Conservation (phyloP, 768 basidiomycete species). For the Kwoniella mangroviensis region DNA sequence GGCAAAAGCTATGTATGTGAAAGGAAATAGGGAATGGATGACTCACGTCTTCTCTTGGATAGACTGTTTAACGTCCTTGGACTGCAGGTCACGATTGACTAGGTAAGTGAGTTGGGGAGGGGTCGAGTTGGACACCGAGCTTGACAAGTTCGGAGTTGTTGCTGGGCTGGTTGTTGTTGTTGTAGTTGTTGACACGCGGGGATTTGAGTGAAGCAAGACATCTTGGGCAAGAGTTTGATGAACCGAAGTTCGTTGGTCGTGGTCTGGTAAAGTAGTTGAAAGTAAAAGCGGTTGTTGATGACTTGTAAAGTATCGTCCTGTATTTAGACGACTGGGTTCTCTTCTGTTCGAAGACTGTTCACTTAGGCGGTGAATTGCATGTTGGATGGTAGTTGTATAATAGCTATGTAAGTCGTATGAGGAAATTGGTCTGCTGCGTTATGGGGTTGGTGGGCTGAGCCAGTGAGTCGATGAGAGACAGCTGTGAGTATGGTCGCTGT, state of each 20-base stretch:
- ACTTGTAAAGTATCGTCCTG: constrained; percentile 21
- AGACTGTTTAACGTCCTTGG: constrained; percentile 29
- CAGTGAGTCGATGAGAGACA: background rate
- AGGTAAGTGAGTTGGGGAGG: constrained; percentile 34
- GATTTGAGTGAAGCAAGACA: constrained; percentile 29
- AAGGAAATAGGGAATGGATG: too few relatives aligned
- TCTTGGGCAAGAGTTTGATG: constrained; percentile 34
- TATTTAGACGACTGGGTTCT: constrained; percentile 19
- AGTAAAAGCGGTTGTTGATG: constrained; percentile 25
- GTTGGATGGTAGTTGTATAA: constrained; percentile 34
- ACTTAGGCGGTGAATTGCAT: constrained; percentile 42
- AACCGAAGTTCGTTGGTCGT: constrained; percentile 27
- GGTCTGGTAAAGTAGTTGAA: constrained; percentile 17
- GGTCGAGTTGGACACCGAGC: constrained; percentile 36
- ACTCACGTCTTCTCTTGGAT: constrained; percentile 27
- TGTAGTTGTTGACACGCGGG: constrained; percentile 11
- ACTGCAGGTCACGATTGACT: constrained; percentile 20
- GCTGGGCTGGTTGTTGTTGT: constrained; percentile 14
- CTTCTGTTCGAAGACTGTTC: constrained; percentile 27
- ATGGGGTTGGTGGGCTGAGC: constrained; percentile 15
- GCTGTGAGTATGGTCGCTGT: background rate
- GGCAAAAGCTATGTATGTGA: background rate
- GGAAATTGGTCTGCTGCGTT: background rate
- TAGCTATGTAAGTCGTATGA: constrained; percentile 18
- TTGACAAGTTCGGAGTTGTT: constrained; percentile 30